Base-by-base conservation (phyloP, 2,329 filamentous ascomycete genomes). In the Neobulgaria alba region DNA sequence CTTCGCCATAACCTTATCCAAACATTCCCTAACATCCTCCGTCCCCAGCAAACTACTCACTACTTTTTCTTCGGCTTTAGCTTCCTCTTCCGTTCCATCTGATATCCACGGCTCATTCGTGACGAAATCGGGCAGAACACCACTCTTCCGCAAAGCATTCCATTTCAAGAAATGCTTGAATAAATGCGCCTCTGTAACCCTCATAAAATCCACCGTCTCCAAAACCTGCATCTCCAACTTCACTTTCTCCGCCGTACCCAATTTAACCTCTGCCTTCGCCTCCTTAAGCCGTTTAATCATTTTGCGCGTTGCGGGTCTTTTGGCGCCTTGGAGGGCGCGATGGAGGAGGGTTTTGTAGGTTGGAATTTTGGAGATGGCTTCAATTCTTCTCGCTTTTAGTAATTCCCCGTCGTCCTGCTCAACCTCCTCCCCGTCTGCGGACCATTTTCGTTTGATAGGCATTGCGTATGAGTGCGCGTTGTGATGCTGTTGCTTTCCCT, bases 271-370 rank as follows among this genome's bases (percentile, higher is more conserved):
- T 38, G 64, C 63, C 36, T 63, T 68, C 10, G 75, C 60, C 31
- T 71, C 66, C 59, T 77, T 81, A 46, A 63, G 37, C 39, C 80
- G 72, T 45, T 84, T 68, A 12, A 69, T 67, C 36, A 76, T 71
- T 49, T 87, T 84, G 63, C 90, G 85, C 33, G 84, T 73, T 66
- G 90, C 85, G 56, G 86, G 82, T 34, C 80, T 79, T 57, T 85
- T 86, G 42, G 79, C 81, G 9, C 71, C 67, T 61, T 87, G 87
- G 45, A 90, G 68, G 1, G 80, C 81, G 43, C 76, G 72, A 46
- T 72, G 71, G 7, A 90, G 67, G 26, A 78, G 69, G 56, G 75
- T 77, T 48, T 72, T 68, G 53, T n/a, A n/a, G n/a, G n/a, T n/a
- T n/a, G n/a, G n/a, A n/a, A n/a, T n/a, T n/a, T n/a, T n/a, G n/a